These are phyloP conservation scores for Microthlaspi erraticum DNA, from an alignment of 345 rosid species.

Conservation along the genomic window DNA sequence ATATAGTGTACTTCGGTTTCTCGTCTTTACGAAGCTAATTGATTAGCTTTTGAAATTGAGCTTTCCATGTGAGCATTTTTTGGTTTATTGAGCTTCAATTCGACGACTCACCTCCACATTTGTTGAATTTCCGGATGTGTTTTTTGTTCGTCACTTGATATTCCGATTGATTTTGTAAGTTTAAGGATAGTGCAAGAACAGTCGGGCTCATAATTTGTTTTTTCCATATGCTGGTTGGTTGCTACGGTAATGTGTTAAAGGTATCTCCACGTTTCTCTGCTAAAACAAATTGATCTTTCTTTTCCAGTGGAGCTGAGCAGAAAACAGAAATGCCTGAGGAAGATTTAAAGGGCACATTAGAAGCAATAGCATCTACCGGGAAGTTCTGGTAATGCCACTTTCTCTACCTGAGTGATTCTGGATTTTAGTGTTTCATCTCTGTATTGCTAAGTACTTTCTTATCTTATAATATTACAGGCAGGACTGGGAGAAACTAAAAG, in stretches of 20 bases:
- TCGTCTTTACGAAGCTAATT: background rate
- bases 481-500: slow-evolving; percentile 86
- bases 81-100: slow-evolving; percentile 9
- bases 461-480: slow-evolving; percentile 55
- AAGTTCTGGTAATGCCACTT: slow-evolving; percentile 61
- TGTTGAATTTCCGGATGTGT: background rate
- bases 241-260: background rate
- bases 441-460: slow-evolving; percentile 4
- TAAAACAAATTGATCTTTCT: slow-evolving; percentile 4
- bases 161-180: background rate
- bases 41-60: background rate
- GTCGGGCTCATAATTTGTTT: slow-evolving; percentile 4
- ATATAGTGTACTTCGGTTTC: background rate
- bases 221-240: slow-evolving; percentile 4
- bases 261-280: background rate
- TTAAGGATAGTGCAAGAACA: slow-evolving; percentile 19
- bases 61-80: background rate
- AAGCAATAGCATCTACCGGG: slow-evolving; percentile 78
- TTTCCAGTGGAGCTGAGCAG: slow-evolving; percentile 47
- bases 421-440: slow-evolving; percentile 8
- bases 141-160: slow-evolving; percentile 1
- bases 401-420: background rate
- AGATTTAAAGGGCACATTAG: slow-evolving; percentile 53
- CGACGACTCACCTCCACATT: background rate
- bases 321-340: slow-evolving; percentile 50